These are phyloP conservation scores for Ophiocytium majus DNA, from an alignment of 352 stramenopile species.

Conservation along the genomic window DNA sequence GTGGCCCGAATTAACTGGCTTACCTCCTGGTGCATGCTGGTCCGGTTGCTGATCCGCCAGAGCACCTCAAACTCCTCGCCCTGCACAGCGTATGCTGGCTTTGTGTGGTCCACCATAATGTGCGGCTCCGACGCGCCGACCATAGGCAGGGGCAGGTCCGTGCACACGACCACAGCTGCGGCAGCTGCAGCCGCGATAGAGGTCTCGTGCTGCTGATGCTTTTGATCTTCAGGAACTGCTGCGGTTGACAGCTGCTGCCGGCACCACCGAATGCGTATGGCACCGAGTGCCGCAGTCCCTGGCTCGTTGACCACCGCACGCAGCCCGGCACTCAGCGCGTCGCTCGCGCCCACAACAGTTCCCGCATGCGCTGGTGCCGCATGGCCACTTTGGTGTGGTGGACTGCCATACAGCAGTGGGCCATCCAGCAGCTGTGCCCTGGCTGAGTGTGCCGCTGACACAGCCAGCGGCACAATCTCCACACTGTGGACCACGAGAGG, in stretches of 20 bases:
- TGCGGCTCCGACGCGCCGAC: neutral
- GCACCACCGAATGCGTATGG: neutral
- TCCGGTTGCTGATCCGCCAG: neutral
- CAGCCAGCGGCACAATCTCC: neutral
- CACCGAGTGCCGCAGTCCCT: neutral
- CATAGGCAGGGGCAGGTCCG: neutral
- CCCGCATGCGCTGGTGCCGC: too few species aligned
- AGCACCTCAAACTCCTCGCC: neutral
- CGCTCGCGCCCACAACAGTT: neutral
- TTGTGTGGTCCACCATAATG: neutral
- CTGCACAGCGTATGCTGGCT: neutral
- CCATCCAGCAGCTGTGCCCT: neutral
- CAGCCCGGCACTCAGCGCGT: neutral
- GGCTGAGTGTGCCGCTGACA: neutral
- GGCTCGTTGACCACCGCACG: neutral
- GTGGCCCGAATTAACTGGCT: neutral
- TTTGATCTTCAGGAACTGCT: neutral
- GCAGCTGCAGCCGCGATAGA: neutral
- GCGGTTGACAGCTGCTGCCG: neutral
- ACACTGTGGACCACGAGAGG: neutral
- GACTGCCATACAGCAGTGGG: neutral
- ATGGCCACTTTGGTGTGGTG: neutral
- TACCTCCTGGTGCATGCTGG: neutral
- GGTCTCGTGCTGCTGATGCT: neutral
- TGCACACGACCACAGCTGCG: too few species aligned